Conservation (phyloP, 805 yeast species). For the Schizosaccharomyces lindneri region DNA sequence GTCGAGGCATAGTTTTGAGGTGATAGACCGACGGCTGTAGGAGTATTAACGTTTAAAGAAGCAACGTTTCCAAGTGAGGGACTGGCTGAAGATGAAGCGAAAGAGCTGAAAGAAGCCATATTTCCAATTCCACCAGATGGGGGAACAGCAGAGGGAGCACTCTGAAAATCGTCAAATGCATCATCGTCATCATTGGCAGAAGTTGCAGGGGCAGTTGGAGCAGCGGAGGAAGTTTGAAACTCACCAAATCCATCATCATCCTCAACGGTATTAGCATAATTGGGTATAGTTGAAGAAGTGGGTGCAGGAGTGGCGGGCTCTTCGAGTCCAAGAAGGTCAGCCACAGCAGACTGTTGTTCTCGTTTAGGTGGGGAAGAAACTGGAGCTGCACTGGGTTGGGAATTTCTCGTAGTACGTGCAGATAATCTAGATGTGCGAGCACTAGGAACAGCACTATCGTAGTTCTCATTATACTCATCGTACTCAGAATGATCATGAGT, state of each 20-base stretch:
- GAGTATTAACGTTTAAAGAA: not conserved
- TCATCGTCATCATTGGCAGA: constrained; percentile 10
- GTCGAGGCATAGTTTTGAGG: not conserved
- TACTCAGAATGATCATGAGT: constrained; percentile 10
- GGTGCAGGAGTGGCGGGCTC: not conserved
- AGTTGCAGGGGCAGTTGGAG: constrained; percentile 1
- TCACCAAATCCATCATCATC: constrained; percentile 11
- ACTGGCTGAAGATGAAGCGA: not conserved
- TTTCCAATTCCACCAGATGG: not conserved
- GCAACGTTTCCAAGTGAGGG: not conserved
- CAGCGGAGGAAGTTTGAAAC: constrained; percentile 4
- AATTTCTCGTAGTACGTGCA: not conserved
- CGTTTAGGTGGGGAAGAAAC: not conserved
- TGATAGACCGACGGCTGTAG: not conserved
- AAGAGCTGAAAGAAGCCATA: not conserved
- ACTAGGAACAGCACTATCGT: constrained; percentile 10
- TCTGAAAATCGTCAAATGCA: constrained; percentile 34
- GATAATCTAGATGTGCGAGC: not conserved
- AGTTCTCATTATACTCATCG: constrained; percentile 10
- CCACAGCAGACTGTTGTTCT: not conserved
- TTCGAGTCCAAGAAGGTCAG: constrained; percentile 1
- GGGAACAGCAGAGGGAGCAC: constrained; percentile 23
- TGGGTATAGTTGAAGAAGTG: not conserved
- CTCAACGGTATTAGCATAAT: not conserved
- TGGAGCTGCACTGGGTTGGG: not conserved